Evolutionary conservation across 768 basidiomycete genomes (phyloP).

Genomic region (Mycena galericulata): DNA sequence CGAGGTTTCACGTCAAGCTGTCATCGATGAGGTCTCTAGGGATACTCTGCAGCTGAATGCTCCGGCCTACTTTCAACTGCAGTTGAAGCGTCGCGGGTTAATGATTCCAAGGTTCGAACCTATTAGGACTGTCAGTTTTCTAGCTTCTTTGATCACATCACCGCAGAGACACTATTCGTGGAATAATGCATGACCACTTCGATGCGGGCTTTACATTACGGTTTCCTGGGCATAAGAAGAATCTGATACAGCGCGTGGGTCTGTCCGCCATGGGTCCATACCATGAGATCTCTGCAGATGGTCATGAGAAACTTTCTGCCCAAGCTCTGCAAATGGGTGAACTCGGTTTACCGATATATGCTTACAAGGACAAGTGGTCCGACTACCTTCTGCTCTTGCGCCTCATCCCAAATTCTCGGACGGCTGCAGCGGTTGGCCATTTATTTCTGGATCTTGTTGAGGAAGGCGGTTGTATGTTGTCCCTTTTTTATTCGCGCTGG

Average conservation of each 20-base stretch:
- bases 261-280: slow-evolving; percentile 14
- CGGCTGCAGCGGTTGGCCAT: slow-evolving; percentile 42
- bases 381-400: slow-evolving; percentile 33
- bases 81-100: background rate
- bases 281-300: slow-evolving; percentile 41
- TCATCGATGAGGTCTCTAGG: background rate
- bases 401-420: slow-evolving; percentile 43
- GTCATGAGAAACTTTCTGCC: slow-evolving; percentile 45
- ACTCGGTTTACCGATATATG: slow-evolving; percentile 35
- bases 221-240: background rate
- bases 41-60: background rate
- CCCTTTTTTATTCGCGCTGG: background rate
- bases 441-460: slow-evolving; percentile 48
- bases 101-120: background rate
- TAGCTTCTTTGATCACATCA: background rate
- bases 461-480: slow-evolving; percentile 36
- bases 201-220: background rate
- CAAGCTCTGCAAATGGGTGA: slow-evolving; percentile 45
- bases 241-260: background rate
- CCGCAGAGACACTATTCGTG: background rate
- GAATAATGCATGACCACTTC: slow-evolving; percentile 9
- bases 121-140: background rate
- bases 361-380: slow-evolving; percentile 38
- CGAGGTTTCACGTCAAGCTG: background rate
- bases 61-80: background rate